These are phyloP conservation scores for Pezicula radicicola DNA, from an alignment of 2,329 filamentous ascomycete species.

Conservation along the genomic window DNA sequence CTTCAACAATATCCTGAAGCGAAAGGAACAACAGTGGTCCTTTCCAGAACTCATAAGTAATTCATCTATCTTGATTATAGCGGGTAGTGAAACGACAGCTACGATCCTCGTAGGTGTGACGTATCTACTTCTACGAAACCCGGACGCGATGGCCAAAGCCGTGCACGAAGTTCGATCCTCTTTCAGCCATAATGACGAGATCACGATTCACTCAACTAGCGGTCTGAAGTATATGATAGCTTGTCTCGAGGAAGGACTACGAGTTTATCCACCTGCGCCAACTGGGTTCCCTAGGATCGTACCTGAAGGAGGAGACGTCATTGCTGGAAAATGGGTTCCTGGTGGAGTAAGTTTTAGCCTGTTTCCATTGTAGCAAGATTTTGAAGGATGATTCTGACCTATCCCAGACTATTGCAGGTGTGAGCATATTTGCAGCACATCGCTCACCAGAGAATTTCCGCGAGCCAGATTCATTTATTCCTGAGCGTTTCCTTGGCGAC, in stretches of 20 bases:
- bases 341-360: constrained; percentile 1
- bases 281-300: constrained; percentile 7
- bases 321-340: constrained; percentile 13
- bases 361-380: background rate
- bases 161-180: constrained; percentile 35
- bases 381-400: background rate
- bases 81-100: constrained; percentile 15
- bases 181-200: constrained; percentile 35
- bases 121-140: constrained; percentile 27
- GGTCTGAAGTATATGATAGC: constrained; percentile 35
- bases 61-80: constrained; percentile 9
- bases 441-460: constrained; percentile 8
- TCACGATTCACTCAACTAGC: constrained; percentile 29
- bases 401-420: background rate
- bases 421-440: background rate
- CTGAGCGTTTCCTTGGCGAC: constrained; percentile 29
- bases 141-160: constrained; percentile 27
- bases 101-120: constrained; percentile 10
- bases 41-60: constrained; percentile 8
- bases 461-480: constrained; percentile 6
- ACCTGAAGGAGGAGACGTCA: constrained; percentile 9
- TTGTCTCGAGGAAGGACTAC: constrained; percentile 38
- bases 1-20: constrained; percentile 31
- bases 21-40: constrained; percentile 15
- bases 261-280: constrained; percentile 33